Conservation (phyloP, 1,284 basidiomycete genomes). For the Ceratobasidium sp. region DNA sequence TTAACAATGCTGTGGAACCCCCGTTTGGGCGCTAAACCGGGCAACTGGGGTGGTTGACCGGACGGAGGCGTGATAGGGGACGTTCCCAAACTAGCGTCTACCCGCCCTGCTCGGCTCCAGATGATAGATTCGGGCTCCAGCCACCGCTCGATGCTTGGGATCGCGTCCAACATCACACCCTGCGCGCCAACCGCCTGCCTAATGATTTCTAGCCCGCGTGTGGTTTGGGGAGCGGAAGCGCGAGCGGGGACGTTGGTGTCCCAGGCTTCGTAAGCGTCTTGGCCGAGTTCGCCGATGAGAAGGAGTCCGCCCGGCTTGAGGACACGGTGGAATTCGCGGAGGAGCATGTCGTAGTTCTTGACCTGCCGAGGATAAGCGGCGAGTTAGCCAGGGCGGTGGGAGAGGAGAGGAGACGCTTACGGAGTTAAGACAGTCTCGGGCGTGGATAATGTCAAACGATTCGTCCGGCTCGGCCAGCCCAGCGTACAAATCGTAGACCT, state of each 20-base stretch:
- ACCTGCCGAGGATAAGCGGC: too few relatives aligned
- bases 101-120: not conserved
- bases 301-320: constrained; percentile 22
- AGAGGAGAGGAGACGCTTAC: not conserved
- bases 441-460: constrained; percentile 37
- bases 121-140: constrained; percentile 10
- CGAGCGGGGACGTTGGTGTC: constrained; percentile 22
- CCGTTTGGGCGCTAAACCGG: constrained; percentile 7
- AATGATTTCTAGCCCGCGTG: not conserved
- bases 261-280: constrained; percentile 9
- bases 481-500: constrained; percentile 36
- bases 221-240: not conserved
- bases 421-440: constrained; percentile 13
- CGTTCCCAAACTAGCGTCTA: not conserved
- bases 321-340: constrained; percentile 35
- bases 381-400: too few relatives aligned
- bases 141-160: constrained; percentile 8
- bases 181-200: constrained; percentile 15
- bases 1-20: constrained; percentile 2
- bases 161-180: constrained; percentile 3
- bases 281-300: constrained; percentile 23
- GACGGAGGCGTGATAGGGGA: not conserved
- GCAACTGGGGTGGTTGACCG: not conserved
- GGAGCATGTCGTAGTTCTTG: not conserved
- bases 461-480: constrained; percentile 36